A percentile compares a stretch with the other conserved stretches of the same genome.
Conservation (phyloP, 306 rosid species). For the Oemleria cerasiformis region DNA sequence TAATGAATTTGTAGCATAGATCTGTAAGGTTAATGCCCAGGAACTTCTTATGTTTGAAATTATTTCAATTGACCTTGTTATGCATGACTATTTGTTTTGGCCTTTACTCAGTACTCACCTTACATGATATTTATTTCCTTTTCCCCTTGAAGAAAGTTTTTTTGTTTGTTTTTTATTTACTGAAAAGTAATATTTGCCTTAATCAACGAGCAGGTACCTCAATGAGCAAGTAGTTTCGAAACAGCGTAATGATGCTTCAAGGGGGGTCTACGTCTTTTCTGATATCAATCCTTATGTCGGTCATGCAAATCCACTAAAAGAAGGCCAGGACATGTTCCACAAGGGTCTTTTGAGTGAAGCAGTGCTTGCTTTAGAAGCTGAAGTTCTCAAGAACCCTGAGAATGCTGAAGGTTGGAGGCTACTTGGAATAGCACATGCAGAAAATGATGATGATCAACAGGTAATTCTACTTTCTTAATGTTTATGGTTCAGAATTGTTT, state of each 20-base stretch:
- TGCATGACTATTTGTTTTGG: neutral
- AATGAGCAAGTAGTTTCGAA: conserved; percentile 75
- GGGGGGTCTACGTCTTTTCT: conserved; percentile 86
- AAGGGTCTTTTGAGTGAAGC: conserved; percentile 99
- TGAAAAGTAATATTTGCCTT: neutral
- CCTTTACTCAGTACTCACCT: neutral
- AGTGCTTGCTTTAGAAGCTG: conserved; percentile 98
- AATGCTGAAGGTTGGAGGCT: conserved; percentile 98
- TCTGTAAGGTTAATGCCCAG: neutral
- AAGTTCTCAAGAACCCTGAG: conserved; percentile 92
- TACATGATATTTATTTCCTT: neutral
- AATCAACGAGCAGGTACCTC: conserved; percentile 49
- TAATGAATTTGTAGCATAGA: neutral
- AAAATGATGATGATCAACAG: conserved; percentile 99
- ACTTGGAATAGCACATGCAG: conserved; percentile 98
- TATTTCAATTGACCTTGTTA: neutral
- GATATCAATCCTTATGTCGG: conserved; percentile 99
- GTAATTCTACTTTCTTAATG: conserved; percentile 31
- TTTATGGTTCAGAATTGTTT: neutral
- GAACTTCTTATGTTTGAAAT: neutral
- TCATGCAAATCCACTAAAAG: conserved; percentile 88
- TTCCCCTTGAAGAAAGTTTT: neutral
- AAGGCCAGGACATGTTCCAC: conserved; percentile 95
- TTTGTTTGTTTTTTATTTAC: too few species aligned
- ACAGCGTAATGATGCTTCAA: conserved; percentile 61